Base-by-base conservation (phyloP, 257 asterid genomes). In the Nicotiana sylvestris region DNA sequence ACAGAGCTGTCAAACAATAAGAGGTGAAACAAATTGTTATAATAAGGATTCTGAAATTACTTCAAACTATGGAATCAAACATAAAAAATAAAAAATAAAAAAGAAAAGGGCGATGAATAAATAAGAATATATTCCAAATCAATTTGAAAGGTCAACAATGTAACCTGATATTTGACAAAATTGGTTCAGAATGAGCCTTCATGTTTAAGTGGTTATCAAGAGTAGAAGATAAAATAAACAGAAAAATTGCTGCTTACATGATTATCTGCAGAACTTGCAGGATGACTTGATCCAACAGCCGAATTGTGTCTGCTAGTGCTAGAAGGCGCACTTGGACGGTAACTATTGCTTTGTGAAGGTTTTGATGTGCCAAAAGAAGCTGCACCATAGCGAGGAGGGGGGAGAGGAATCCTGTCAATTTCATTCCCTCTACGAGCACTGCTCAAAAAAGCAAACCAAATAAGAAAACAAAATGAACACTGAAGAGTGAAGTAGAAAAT, bases 311-410 rank as follows among this genome's bases (percentile, higher is more conserved):
- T 78, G 51, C 87, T 77, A 56, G 93, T 83, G 51, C 51, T 43
- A 82, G 93, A 86, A 82, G 97, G 97, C 62, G 97, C 97, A 70
- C 90, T 93, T 6, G 97, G 98, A 68, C 80, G 76, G 86, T 83
- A 88, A 81, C 90, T 91, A 85, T 56, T 82, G n/a, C 88, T 86
- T 12, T 85, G 90, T 29, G 97, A 83, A 83, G 95, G 84, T 85
- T 95, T 95, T 25, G 91, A 84, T 27, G 91, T 58, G 56, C 90
- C 84, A 17, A 80, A 82, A 79, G 98, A 90, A 86, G 92, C 86
- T 77, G 93, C 78, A 53, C 97, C 93, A 5, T 91, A 94, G 18
- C 4, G 83, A 29, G 98, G 99, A 84, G 99, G 99, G 64, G 97
- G 98, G 8, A 96, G 97, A 81, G 98, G 68, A 81, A 92, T 72